Evolutionary conservation across 2,329 filamentous ascomycete genomes (phyloP).

Genomic region (Rhinocladiella mackenziei): DNA sequence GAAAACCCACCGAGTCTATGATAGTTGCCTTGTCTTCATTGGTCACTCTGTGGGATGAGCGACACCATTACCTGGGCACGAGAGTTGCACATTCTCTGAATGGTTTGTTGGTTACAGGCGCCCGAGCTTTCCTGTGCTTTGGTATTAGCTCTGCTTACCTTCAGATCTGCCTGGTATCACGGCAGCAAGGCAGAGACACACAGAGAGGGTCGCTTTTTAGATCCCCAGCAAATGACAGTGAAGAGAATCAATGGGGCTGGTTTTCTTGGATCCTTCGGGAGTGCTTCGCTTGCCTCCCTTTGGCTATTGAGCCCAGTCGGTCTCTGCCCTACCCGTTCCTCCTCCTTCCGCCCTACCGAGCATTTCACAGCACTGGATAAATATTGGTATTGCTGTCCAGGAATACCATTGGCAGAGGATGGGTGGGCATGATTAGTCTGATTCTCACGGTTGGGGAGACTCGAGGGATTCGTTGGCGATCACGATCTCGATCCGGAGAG

Average conservation of each 20-base stretch:
- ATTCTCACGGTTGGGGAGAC: conserved; percentile 5
- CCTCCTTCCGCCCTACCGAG: conserved; percentile 12
- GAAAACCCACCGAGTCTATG: conserved; percentile 5
- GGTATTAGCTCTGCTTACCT: conserved; percentile 4
- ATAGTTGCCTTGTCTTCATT: conserved; percentile 9
- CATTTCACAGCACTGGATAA: conserved; percentile 17
- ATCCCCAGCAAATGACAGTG: conserved; percentile 13
- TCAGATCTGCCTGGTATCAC: conserved; percentile 15
- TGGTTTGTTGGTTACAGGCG: conserved; percentile 19
- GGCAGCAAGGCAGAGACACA: conserved; percentile 11
- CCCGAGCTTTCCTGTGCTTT: conserved; percentile 4
- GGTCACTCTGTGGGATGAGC: conserved; percentile 10
- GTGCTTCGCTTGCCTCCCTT: neutral
- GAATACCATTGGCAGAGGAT: conserved; percentile 7
- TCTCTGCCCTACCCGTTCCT: conserved; percentile 8
- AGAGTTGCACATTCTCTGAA: conserved; percentile 6
- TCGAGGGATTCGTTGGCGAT: conserved; percentile 7
- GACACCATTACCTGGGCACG: conserved; percentile 8
- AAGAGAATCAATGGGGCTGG: conserved; percentile 7
- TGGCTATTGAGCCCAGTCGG: neutral
- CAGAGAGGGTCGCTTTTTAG: conserved; percentile 3
- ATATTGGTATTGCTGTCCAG: neutral
- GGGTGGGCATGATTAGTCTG: conserved; percentile 10
- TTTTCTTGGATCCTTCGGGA: conserved; percentile 12
- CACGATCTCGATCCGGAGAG: conserved; percentile 19